Base-by-base conservation (phyloP, 2,329 filamentous ascomycete genomes). In the Capronia coronata region DNA sequence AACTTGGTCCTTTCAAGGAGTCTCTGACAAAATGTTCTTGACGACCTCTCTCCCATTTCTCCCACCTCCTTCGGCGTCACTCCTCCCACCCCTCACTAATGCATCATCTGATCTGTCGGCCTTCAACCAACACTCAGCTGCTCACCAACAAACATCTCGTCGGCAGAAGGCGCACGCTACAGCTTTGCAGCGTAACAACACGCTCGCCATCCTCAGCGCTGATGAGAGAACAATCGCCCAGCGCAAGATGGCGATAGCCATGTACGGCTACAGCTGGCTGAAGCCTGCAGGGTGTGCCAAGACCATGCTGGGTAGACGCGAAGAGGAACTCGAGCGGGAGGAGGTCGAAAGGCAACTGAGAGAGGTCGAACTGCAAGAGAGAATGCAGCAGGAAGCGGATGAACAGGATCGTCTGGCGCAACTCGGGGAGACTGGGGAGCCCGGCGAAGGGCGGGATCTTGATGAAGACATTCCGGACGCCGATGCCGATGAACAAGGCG, bases 221-320 rank as follows among this genome's bases (percentile, higher is more conserved):
- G 91, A 96, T 64, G 93, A 97, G 70, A 77, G 82, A 53, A 78
- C 82, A 50, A 77, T 94, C 57, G 79, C 83, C 47, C 78, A 84
- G 7, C 87, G 91, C 40, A 88, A 90, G 62, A 71, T 80, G 41
- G 88, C 91, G 58, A 84, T 97, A 23, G 80, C 85, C 41, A 86
- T 89, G 62, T 96, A 94, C 64, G 93, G 93, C 52, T 86, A 83
- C 58, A 79, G 79, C 38, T 98, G 93, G 93, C 83, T 98, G 48
- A 86, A 85, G 51, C 93, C 93, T 0, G 89, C 88, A 0, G 93
- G 91, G 6, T 77, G 95, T 48, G 67, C 81, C 49, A 98, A 97
- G 74, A 95, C 91, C 1, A 80, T 95, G 52, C 84, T 94, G 64
- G 89, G 94, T 55, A 80, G 89, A 70, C 83, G 86, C 35, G 93